Evolutionary conservation across 2,329 filamentous ascomycete genomes (phyloP).

Genomic region (Mycosphaerella arachidis): DNA sequence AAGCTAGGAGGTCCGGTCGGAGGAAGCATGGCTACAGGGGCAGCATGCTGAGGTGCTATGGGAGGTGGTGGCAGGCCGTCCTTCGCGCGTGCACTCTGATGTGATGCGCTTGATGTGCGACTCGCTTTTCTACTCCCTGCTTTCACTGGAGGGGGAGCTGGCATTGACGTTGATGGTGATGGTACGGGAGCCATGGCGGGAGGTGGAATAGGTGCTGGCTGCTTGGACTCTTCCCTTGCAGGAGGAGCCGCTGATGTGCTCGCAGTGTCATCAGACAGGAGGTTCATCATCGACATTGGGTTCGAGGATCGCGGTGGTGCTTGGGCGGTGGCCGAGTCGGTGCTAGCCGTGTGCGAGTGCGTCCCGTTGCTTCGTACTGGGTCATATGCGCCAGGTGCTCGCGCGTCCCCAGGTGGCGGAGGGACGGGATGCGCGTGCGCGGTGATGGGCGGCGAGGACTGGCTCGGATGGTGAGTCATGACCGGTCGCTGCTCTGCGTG

Average conservation of each 20-base stretch:
- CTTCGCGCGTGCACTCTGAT: constrained; percentile 15
- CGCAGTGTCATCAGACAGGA: constrained; percentile 65
- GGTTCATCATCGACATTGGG: constrained; percentile 94
- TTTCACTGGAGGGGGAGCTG: constrained; percentile 14
- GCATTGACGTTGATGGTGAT: constrained; percentile 5
- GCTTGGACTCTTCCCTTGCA: constrained; percentile 2
- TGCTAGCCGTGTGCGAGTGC: constrained; percentile 25
- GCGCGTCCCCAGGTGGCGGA: constrained; percentile 32
- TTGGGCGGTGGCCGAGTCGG: constrained; percentile 23
- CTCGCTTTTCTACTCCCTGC: constrained; percentile 24
- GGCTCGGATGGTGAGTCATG: constrained; percentile 23
- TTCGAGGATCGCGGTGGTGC: constrained; percentile 61
- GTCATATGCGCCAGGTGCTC: constrained; percentile 33
- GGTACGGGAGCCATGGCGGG: constrained; percentile 12
- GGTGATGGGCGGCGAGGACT: constrained; percentile 22
- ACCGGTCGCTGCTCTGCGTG: constrained; percentile 14
- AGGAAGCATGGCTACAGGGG: constrained; percentile 15
- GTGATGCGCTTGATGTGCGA: constrained; percentile 26
- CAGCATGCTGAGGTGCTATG: constrained; percentile 4
- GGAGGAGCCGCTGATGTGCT: constrained; percentile 7
- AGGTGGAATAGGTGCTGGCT: neutral
- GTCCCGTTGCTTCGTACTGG: constrained; percentile 28
- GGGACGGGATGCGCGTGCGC: constrained; percentile 27
- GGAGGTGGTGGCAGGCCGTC: constrained; percentile 5
- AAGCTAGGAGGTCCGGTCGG: constrained; percentile 34